phyloP scores from a whole-genome alignment of 768 basidiomycete genomes.

The Rubroboletus satanas region DNA sequence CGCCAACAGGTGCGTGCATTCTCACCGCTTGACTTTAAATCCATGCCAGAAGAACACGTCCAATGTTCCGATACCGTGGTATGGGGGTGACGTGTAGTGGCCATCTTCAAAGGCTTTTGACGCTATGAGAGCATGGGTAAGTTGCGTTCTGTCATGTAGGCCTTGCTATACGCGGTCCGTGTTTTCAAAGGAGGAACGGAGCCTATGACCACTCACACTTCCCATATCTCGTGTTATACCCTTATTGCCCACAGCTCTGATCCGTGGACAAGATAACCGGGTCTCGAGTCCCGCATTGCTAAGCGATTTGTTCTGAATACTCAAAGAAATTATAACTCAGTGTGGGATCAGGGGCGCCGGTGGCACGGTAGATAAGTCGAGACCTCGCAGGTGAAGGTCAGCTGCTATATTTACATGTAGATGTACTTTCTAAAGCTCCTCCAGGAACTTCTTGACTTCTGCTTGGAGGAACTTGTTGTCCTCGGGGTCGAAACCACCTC shows the following conservation, averaged over 20 bases:
- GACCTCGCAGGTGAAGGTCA: background rate
- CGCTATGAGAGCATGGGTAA: too few relatives aligned
- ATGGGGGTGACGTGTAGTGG: too few relatives aligned
- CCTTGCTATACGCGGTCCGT: background rate
- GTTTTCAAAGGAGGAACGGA: background rate
- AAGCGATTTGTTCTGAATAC: background rate
- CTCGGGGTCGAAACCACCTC: slow-evolving; percentile 38
- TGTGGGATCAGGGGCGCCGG: background rate
- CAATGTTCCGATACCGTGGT: too few relatives aligned
- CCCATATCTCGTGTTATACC: background rate
- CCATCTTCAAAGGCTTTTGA: too few relatives aligned
- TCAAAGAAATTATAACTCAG: background rate
- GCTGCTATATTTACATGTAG: background rate
- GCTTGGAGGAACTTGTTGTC: slow-evolving; percentile 43
- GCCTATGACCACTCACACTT: background rate
- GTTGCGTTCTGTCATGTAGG: slow-evolving; percentile 8
- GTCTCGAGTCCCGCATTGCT: background rate
- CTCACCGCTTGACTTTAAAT: too few relatives aligned
- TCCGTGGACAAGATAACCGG: background rate
- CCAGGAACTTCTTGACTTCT: slow-evolving; percentile 45
- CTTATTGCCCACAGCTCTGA: background rate
- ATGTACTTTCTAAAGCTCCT: slow-evolving; percentile 23
- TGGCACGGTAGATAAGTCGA: background rate
- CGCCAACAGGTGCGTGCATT: too few relatives aligned
- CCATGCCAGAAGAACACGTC: too few relatives aligned